phyloP scores from a whole-genome alignment of 768 basidiomycete genomes.

The Leccinum rimulosum region DNA sequence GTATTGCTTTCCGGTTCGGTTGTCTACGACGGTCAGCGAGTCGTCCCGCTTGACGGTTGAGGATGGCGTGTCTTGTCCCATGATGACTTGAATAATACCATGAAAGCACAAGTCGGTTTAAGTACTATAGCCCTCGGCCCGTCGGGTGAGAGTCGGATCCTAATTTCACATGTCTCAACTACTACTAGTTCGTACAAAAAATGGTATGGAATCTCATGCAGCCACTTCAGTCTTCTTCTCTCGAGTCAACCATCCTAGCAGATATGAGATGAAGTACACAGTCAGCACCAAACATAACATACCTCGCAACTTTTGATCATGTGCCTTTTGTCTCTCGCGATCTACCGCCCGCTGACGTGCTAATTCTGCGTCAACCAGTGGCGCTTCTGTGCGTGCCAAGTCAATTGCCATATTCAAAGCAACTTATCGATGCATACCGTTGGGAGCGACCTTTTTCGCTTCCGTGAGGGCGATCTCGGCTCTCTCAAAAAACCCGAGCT shows the following conservation, averaged over 20 bases:
- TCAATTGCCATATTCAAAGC: not conserved
- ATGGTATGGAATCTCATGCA: constrained; percentile 2
- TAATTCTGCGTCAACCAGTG: constrained; percentile 63
- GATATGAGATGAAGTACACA: not conserved
- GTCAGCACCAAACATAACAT: not conserved
- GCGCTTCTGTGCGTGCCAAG: constrained; percentile 43
- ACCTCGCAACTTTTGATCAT: constrained; percentile 79
- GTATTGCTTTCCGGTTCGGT: constrained; percentile 80
- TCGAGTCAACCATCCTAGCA: constrained; percentile 33
- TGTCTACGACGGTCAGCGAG: constrained; percentile 70
- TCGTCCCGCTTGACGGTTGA: constrained; percentile 21
- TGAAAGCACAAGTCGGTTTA: not conserved
- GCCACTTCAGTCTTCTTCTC: constrained; percentile 25
- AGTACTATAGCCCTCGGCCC: not conserved
- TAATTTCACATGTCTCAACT: not conserved
- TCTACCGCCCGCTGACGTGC: constrained; percentile 58
- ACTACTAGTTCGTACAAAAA: not conserved
- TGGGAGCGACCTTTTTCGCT: constrained; percentile 58
- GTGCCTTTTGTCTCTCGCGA: constrained; percentile 60
- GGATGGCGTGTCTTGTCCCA: constrained; percentile 27
- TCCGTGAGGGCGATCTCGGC: constrained; percentile 65
- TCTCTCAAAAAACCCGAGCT: constrained; percentile 74
- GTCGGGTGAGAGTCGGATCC: not conserved
- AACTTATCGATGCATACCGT: constrained; percentile 39
- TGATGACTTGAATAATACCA: constrained; percentile 15